Evolutionary conservation across 148 eudicot genomes (phyloP).

Genomic region (Amaranthus palmeri): DNA sequence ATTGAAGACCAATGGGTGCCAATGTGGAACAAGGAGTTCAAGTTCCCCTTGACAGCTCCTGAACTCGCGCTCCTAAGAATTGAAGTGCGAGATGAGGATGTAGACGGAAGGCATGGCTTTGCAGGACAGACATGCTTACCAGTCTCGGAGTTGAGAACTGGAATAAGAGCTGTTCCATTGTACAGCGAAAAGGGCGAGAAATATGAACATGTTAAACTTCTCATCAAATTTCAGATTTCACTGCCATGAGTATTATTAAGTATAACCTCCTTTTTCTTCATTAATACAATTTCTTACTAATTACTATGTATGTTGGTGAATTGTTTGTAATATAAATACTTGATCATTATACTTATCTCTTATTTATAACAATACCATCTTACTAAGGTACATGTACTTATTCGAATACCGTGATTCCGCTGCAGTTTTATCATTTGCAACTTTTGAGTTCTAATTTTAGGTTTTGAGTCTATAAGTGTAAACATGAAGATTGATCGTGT

Average conservation of each 20-base stretch:
- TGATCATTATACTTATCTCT: too few relatives aligned
- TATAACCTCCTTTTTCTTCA: background rate
- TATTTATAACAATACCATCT: too few relatives aligned
- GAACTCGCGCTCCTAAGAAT: conserved; percentile 56
- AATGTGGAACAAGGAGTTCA: conserved; percentile 54
- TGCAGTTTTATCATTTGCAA: too few relatives aligned
- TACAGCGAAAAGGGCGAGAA: conserved; percentile 35
- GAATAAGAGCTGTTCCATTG: conserved; percentile 54
- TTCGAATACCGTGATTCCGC: too few relatives aligned
- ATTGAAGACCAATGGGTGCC: conserved; percentile 59
- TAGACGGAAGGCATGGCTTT: conserved; percentile 34
- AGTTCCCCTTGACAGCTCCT: conserved; percentile 47
- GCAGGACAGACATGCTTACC: conserved; percentile 68
- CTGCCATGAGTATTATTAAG: background rate
- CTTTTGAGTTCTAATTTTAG: too few relatives aligned
- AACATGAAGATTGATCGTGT: too few relatives aligned
- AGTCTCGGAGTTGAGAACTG: conserved; percentile 41
- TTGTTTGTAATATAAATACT: too few relatives aligned
- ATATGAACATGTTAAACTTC: conserved; percentile 47
- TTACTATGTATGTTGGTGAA: background rate
- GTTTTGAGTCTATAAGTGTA: too few relatives aligned
- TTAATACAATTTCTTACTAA: background rate
- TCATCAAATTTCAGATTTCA: conserved; percentile 34
- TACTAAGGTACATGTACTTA: too few relatives aligned
- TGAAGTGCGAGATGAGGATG: conserved; percentile 48